These are phyloP conservation scores for Myxozyma lipomycoides DNA, from an alignment of 805 yeast species.

Conservation along the genomic window DNA sequence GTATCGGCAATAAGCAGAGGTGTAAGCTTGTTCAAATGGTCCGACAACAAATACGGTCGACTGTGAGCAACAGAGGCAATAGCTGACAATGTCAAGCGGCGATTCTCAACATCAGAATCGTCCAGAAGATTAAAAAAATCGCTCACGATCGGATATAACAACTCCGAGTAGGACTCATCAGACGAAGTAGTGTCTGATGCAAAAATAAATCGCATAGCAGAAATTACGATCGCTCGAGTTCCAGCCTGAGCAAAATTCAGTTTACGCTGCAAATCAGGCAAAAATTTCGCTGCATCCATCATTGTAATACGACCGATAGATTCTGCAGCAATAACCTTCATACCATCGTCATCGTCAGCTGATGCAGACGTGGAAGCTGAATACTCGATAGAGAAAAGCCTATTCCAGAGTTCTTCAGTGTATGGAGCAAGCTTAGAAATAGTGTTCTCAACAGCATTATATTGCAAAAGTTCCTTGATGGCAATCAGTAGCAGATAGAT, in stretches of 20 bases:
- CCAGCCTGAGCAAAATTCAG: constrained; percentile 28
- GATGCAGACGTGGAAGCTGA: constrained; percentile 1
- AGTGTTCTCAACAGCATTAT: constrained; percentile 1
- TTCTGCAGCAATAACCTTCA: constrained; percentile 17
- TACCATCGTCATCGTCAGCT: constrained; percentile 19
- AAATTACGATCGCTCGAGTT: constrained; percentile 34
- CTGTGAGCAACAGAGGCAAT: constrained; percentile 58
- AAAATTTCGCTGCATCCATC: constrained; percentile 34
- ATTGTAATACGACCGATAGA: constrained; percentile 28
- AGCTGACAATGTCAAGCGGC: constrained; percentile 57
- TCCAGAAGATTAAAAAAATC: constrained; percentile 36
- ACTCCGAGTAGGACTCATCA: constrained; percentile 1
- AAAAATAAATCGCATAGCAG: constrained; percentile 40
- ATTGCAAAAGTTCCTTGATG: constrained; percentile 33
- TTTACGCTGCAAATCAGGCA: constrained; percentile 35
- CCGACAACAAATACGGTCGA: constrained; percentile 47
- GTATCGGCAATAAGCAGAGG: constrained; percentile 55
- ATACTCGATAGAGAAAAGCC: constrained; percentile 19
- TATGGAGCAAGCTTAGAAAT: constrained; percentile 8
- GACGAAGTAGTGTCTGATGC: constrained; percentile 29
- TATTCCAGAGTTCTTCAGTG: constrained; percentile 29
- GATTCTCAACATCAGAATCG: constrained; percentile 48
- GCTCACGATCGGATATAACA: constrained; percentile 31
- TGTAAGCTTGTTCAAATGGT: constrained; percentile 46
- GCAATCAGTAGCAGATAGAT: constrained; percentile 35